These are phyloP conservation scores for Trichoderma breve DNA, from an alignment of 2,329 filamentous ascomycete genomes.

Conservation along the genomic window DNA sequence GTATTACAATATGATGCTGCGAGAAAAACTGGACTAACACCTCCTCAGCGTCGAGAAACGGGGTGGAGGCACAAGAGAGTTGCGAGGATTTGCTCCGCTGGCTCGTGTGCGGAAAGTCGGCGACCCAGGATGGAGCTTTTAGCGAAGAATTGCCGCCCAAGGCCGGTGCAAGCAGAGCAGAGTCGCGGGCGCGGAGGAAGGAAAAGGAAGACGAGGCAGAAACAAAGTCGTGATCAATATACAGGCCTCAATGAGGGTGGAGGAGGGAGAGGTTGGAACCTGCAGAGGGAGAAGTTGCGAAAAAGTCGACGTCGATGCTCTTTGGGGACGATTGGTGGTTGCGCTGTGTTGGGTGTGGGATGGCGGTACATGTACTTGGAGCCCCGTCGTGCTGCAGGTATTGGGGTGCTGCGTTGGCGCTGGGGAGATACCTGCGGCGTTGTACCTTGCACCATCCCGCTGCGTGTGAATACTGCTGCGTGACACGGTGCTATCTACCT, in stretches of 20 bases:
- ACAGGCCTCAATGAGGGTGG: constrained; percentile 37
- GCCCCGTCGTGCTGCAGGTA: background rate
- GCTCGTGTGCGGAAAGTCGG: constrained; percentile 16
- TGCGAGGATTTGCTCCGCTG: constrained; percentile 18
- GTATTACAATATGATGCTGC: constrained; percentile 37
- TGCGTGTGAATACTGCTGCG: background rate
- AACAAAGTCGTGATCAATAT: constrained; percentile 37
- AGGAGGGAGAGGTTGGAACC: constrained; percentile 24
- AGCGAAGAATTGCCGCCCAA: constrained; percentile 14
- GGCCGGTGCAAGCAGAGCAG: constrained; percentile 17
- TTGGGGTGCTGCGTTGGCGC: background rate
- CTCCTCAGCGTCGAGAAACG: constrained; percentile 18
- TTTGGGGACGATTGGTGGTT: background rate
- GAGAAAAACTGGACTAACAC: constrained; percentile 21
- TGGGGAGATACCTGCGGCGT: background rate
- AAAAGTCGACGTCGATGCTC: background rate
- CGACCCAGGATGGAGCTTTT: background rate
- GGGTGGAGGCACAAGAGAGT: constrained; percentile 14
- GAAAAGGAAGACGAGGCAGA: constrained; percentile 24
- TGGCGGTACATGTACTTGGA: background rate
- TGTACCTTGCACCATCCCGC: background rate
- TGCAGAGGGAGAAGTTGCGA: constrained; percentile 29
- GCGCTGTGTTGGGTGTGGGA: background rate
- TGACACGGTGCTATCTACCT: background rate
- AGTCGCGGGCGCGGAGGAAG: constrained; percentile 21